A percentile compares a stretch with the other conserved stretches of the same genome.
Conservation (phyloP, 371 early-diverging fungal genomes). For the Actinomortierella wolfii region DNA sequence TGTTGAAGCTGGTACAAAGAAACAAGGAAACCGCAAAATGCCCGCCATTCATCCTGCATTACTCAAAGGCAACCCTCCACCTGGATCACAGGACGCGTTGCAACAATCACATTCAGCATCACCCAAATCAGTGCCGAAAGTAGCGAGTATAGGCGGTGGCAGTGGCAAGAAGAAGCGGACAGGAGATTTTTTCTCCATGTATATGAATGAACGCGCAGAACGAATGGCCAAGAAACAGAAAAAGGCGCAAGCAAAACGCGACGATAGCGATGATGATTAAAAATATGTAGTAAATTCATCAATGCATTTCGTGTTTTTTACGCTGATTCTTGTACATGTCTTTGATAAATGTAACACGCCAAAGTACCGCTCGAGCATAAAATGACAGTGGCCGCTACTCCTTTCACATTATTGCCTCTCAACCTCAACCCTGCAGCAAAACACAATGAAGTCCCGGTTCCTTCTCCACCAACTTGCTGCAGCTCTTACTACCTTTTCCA, state of each 20-base stretch:
- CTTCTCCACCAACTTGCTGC: too few species aligned
- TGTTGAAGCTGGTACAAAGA: not conserved
- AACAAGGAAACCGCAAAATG: conserved; percentile 14
- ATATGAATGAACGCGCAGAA: conserved; percentile 54
- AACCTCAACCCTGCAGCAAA: too few species aligned
- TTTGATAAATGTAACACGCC: not conserved
- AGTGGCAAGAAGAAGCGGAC: conserved; percentile 21
- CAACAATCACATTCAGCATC: conserved; percentile 4
- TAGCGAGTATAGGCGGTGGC: conserved; percentile 13
- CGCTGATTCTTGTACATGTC: too few species aligned
- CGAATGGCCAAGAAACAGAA: conserved; percentile 62
- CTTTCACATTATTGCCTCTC: too few species aligned
- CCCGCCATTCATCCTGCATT: conserved; percentile 27
- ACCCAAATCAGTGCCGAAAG: conserved; percentile 9
- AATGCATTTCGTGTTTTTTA: too few species aligned
- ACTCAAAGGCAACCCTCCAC: conserved; percentile 2
- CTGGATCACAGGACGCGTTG: too few species aligned
- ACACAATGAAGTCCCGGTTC: too few species aligned
- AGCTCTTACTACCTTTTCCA: too few species aligned
- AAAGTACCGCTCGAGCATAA: not conserved
- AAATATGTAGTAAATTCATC: too few species aligned
- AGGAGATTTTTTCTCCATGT: conserved; percentile 61
- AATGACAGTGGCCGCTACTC: too few species aligned
- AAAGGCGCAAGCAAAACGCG: conserved; percentile 18
- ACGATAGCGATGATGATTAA: conserved; percentile 22